phyloP scores from a whole-genome alignment of 306 rosid genomes.

The Dalbergia cultrata region DNA sequence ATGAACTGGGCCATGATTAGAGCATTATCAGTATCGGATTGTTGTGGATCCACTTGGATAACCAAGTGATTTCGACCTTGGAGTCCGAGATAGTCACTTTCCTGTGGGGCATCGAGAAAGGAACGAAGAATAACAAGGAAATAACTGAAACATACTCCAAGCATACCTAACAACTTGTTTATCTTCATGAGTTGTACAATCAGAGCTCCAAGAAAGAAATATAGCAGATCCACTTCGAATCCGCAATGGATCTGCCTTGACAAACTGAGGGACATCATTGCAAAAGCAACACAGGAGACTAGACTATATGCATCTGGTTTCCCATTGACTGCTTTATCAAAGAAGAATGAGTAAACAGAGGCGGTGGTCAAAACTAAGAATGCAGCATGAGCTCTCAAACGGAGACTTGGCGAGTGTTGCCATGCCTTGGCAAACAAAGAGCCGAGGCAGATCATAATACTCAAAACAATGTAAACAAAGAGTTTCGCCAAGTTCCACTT shows the following conservation, averaged over 20 bases:
- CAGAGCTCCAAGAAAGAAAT: slow-evolving; percentile 27
- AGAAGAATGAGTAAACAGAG: slow-evolving; percentile 39
- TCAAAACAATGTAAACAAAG: not conserved
- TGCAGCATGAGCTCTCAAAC: slow-evolving; percentile 17
- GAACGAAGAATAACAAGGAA: slow-evolving; percentile 10
- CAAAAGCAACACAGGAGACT: slow-evolving; percentile 31
- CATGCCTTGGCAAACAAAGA: slow-evolving; percentile 16
- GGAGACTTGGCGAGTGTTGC: not conserved
- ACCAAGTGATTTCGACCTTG: not conserved
- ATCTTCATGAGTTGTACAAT: slow-evolving; percentile 32
- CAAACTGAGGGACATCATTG: slow-evolving; percentile 33
- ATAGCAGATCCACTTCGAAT: slow-evolving; percentile 25
- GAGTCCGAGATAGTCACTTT: not conserved
- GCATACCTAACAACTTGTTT: not conserved
- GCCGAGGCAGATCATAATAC: slow-evolving; percentile 11
- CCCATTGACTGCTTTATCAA: slow-evolving; percentile 14
- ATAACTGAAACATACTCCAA: slow-evolving; percentile 26
- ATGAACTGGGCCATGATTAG: not conserved
- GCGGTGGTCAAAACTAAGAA: slow-evolving; percentile 30
- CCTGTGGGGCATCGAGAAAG: not conserved
- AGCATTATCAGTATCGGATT: not conserved
- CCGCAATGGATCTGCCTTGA: slow-evolving; percentile 13
- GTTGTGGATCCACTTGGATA: slow-evolving; percentile 1
- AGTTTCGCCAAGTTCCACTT: slow-evolving; percentile 29
- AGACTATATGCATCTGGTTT: slow-evolving; percentile 41